A percentile compares a stretch with the other conserved stretches of the same genome.
These are phyloP conservation scores for Pestalotiopsis sp. DNA, from an alignment of 2,329 filamentous ascomycete genomes.

Conservation along the genomic window DNA sequence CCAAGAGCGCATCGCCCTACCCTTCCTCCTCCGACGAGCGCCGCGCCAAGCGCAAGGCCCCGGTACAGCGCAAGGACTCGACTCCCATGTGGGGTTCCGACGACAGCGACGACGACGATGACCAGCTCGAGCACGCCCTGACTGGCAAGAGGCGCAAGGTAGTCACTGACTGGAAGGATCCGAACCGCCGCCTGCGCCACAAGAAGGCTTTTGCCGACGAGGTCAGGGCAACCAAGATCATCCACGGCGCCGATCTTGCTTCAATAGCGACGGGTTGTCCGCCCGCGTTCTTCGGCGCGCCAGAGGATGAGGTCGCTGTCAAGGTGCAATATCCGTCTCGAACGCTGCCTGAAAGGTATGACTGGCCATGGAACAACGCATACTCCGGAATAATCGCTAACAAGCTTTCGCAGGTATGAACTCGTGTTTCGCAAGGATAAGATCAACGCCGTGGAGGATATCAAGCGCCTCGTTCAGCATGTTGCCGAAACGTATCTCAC, in stretches of 20 bases:
- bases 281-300: conserved; percentile 51
- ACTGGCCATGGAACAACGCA: background rate
- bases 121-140: conserved; percentile 51
- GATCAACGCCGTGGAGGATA: conserved; percentile 76
- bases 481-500: conserved; percentile 79
- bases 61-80: conserved; percentile 23
- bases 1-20: conserved; percentile 43
- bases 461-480: conserved; percentile 68
- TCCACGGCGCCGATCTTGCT: conserved; percentile 62
- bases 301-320: conserved; percentile 59
- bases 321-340: conserved; percentile 84
- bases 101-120: conserved; percentile 50
- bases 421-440: conserved; percentile 79
- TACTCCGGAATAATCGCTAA: conserved; percentile 7
- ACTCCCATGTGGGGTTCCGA: conserved; percentile 48
- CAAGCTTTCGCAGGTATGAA: conserved; percentile 58
- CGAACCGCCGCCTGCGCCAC: conserved; percentile 49
- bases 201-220: conserved; percentile 47
- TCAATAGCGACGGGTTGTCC: conserved; percentile 53
- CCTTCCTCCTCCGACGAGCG: conserved; percentile 33
- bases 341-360: conserved; percentile 68
- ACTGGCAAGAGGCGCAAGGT: conserved; percentile 44
- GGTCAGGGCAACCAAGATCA: conserved; percentile 46
- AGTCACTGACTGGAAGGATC: conserved; percentile 46
- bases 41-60: conserved; percentile 49